Conservation (phyloP, 192 early-diverging fungal species). For the Entomortierella parvispora region DNA sequence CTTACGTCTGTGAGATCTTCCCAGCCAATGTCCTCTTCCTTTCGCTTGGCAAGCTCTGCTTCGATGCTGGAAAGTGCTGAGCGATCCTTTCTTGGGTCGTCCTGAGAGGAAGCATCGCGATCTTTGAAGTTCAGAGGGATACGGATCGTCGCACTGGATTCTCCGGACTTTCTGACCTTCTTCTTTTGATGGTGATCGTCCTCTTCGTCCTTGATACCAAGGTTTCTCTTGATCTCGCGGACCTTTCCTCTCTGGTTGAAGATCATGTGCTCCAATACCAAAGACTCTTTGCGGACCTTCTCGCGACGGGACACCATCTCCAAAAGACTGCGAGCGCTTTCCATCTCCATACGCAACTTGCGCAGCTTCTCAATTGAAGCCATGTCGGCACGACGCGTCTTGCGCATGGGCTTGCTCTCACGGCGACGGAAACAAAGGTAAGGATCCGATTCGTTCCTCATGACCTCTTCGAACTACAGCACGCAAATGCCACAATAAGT, state of each 20-base stretch:
- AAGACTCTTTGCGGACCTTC: constrained; percentile 74
- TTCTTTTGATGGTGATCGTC: constrained; percentile 49
- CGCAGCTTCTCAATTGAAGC: constrained; percentile 88
- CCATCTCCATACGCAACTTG: constrained; percentile 83
- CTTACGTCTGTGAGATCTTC: constrained; percentile 78
- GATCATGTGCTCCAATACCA: constrained; percentile 79
- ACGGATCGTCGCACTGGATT: constrained; percentile 64
- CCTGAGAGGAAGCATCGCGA: constrained; percentile 51
- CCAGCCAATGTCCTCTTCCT: constrained; percentile 70
- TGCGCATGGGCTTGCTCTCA: constrained; percentile 88
- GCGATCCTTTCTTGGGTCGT: constrained; percentile 49
- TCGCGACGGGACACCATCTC: constrained; percentile 87
- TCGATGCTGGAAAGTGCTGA: constrained; percentile 61
- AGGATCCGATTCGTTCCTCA: constrained; percentile 83
- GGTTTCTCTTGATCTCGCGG: constrained; percentile 68
- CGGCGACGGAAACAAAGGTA: constrained; percentile 98
- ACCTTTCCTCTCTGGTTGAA: constrained; percentile 76
- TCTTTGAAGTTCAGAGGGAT: constrained; percentile 68
- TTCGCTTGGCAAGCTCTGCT: constrained; percentile 63
- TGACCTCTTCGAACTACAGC: constrained; percentile 70
- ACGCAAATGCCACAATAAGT: constrained; percentile 2
- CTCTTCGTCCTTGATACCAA: constrained; percentile 74
- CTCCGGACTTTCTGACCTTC: constrained; percentile 43
- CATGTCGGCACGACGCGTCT: constrained; percentile 87
- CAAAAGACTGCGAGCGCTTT: constrained; percentile 75